These are phyloP conservation scores for Cryptococcus sp. DNA, from an alignment of 1,284 basidiomycete genomes.

Conservation along the genomic window DNA sequence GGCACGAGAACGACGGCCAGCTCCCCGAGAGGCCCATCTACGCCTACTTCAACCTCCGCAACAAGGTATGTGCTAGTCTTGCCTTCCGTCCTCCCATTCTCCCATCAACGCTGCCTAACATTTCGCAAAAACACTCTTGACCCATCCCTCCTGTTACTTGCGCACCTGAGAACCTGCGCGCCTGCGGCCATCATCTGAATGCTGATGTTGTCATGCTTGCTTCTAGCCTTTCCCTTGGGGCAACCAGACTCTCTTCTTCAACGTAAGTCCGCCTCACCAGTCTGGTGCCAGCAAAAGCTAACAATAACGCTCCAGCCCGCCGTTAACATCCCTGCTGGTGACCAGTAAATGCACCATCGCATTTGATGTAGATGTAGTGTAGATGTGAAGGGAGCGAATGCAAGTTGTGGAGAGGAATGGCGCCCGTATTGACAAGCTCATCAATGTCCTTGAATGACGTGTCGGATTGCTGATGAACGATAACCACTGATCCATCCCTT, in stretches of 20 bases:
- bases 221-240: conserved; percentile 48
- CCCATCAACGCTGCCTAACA: not conserved
- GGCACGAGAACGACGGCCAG: conserved; percentile 43
- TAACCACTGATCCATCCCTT: no score
- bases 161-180: not conserved
- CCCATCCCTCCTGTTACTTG: not conserved
- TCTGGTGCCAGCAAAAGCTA: not conserved
- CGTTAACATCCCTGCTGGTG: conserved; percentile 41
- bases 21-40: conserved; percentile 42
- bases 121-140: not conserved
- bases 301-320: conserved; percentile 25
- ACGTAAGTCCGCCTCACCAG: conserved; percentile 30
- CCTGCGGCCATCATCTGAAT: not conserved
- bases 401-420: no score
- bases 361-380: not conserved
- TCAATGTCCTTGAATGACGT: no score
- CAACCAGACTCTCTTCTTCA: conserved; percentile 51
- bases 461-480: no score
- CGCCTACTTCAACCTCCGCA: conserved; percentile 51
- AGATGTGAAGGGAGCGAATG: no score
- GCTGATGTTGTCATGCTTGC: not conserved
- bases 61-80: conserved; percentile 33
- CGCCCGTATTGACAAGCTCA: no score
- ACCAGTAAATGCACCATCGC: conserved; percentile 12
- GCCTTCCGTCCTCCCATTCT: not conserved